These are phyloP conservation scores for Pholiota conissans DNA, from an alignment of 768 basidiomycete species.

Conservation along the genomic window DNA sequence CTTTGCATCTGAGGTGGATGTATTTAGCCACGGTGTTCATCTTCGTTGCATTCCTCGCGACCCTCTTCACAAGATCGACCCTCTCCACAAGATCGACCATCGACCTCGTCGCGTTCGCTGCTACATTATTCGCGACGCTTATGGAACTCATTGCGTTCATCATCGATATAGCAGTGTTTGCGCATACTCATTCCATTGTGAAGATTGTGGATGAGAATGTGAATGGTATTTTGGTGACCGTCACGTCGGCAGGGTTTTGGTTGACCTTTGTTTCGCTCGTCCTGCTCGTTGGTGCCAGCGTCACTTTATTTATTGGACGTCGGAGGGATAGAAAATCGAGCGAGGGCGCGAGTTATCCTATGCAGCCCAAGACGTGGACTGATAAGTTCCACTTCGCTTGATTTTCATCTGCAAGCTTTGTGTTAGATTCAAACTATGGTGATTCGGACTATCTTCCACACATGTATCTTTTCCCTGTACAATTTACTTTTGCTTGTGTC, in stretches of 20 bases:
- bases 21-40: background rate
- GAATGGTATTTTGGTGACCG: too few relatives aligned
- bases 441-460: too few relatives aligned
- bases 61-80: constrained; percentile 43
- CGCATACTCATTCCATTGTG: background rate
- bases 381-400: too few relatives aligned
- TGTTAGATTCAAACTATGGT: too few relatives aligned
- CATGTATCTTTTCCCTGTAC: too few relatives aligned
- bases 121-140: constrained; percentile 68
- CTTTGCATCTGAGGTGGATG: background rate
- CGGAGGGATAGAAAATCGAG: background rate
- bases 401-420: too few relatives aligned
- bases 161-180: background rate
- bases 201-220: background rate
- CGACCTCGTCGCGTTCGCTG: constrained; percentile 60
- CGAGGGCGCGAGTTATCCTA: background rate
- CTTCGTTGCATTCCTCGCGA: background rate
- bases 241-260: background rate
- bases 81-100: constrained; percentile 51
- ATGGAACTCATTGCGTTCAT: background rate
- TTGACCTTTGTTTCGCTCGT: background rate
- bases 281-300: background rate
- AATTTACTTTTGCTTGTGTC: too few relatives aligned
- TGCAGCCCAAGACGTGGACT: background rate
- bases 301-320: background rate